Evolutionary conservation across 805 yeast species (phyloP).

Genomic region (Novakomyces olei): DNA sequence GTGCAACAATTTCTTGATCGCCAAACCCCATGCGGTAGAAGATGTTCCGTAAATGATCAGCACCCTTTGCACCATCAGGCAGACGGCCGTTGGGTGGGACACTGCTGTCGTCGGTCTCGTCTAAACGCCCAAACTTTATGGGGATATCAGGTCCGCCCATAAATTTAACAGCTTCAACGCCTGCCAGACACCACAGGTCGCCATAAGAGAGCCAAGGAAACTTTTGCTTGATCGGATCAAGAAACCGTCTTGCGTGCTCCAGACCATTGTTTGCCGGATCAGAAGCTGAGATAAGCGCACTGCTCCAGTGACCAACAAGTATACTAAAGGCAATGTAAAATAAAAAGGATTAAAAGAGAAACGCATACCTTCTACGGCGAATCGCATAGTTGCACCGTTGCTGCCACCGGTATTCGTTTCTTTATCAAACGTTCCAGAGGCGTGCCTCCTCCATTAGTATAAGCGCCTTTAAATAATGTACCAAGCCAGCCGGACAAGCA

Average conservation of each 20-base stretch:
- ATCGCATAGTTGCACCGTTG: conserved; percentile 46
- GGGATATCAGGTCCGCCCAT: conserved; percentile 54
- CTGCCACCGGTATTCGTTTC: conserved; percentile 25
- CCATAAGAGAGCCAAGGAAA: conserved; percentile 58
- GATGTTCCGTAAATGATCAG: conserved; percentile 39
- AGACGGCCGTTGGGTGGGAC: conserved; percentile 48
- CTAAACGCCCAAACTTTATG: conserved; percentile 64
- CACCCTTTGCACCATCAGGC: conserved; percentile 44
- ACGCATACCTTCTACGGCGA: not conserved
- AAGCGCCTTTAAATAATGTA: too few relatives aligned
- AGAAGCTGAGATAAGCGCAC: too few relatives aligned
- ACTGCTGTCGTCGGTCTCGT: conserved; percentile 25
- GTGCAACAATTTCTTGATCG: conserved; percentile 51
- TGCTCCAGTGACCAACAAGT: too few relatives aligned
- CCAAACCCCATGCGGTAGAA: conserved; percentile 45
- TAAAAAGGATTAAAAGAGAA: too few relatives aligned
- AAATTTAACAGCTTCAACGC: conserved; percentile 57
- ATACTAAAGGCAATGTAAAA: too few relatives aligned
- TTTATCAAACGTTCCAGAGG: conserved; percentile 54
- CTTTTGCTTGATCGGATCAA: conserved; percentile 32
- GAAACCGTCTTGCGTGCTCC: conserved; percentile 31
- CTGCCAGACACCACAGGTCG: conserved; percentile 60
- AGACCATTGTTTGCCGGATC: conserved; percentile 47
- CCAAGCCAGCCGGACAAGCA: conserved; percentile 56
- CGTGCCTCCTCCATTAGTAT: too few relatives aligned